Evolutionary conservation across 805 yeast genomes (phyloP), one percentile per base, ranked within the genome.

Genomic region (Myxozyma lipomycoides): DNA sequence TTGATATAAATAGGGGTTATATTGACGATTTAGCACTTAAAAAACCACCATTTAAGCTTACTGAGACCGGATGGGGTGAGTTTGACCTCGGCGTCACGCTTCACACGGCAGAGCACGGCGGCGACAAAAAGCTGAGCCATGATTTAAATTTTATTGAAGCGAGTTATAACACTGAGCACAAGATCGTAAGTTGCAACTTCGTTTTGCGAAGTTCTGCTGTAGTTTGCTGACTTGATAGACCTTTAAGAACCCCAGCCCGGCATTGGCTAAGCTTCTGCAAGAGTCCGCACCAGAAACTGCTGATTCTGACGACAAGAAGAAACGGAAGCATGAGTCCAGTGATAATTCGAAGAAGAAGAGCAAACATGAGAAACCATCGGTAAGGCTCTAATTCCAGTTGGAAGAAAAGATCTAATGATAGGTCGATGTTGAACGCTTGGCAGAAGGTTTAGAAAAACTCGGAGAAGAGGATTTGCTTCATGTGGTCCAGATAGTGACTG

Each of bases 51-150:
- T 91, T 90, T 71, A 78, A 71, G 64, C 84, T 91, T 50, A 86
- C 81, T 63, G 98, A 91, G 68, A 83, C 87, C 71, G 98, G 98
- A 45, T 91, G 98, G 98, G 98, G 98, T 67, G 98, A 91, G 60
- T 91, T 91, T 64, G 96, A 90, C 64, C 77, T 93, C 66, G 86
- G 86, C 35, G 82, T 93, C 54, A 76, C 85, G 30, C 73, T 90
- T 39, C 84, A 84, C 55, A 72, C 86, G 40, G 76, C 83, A 18
- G 98, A 95, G 53, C 86, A 84, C 64, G 85, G 83, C 48, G 98
- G 98, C 43, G 97, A 90, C 67, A 78, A 84, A 55, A 86, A 86
- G 65, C 69, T 93, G 49, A 80, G 78, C 62, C 98, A 93, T 66
- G 98, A 91, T 69, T 78, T 91, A 66, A 89, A 89, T 69, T 93